phyloP scores from a whole-genome alignment of 179 eudicot genomes.

The Gypsophila paniculata region DNA sequence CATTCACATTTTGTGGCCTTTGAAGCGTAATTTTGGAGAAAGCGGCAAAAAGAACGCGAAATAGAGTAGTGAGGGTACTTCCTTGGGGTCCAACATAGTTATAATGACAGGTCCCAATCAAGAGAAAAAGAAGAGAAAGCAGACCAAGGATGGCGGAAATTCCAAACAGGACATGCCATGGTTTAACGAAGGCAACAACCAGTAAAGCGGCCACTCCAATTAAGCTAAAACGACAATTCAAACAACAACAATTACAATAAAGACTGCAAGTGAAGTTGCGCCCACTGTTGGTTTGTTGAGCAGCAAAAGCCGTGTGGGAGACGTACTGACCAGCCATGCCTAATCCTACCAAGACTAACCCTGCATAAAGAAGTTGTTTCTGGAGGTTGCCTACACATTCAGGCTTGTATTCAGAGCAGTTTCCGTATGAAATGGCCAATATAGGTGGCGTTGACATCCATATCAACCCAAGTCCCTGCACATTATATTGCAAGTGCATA shows the following conservation, averaged over 20 bases:
- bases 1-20: slow-evolving; percentile 22
- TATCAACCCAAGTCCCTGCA: slow-evolving; percentile 45
- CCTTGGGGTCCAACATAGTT: slow-evolving; percentile 28
- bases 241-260: slow-evolving; percentile 12
- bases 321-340: slow-evolving; percentile 35
- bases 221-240: slow-evolving; percentile 6
- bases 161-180: slow-evolving; percentile 44
- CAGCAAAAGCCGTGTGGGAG: slow-evolving; percentile 24
- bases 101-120: slow-evolving; percentile 24
- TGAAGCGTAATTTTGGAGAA: slow-evolving; percentile 25
- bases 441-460: slow-evolving; percentile 51
- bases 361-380: slow-evolving; percentile 34
- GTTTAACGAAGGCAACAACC: slow-evolving; percentile 38
- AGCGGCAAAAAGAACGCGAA: slow-evolving; percentile 43
- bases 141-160: slow-evolving; percentile 36
- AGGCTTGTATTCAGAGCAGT: slow-evolving; percentile 39
- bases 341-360: slow-evolving; percentile 31
- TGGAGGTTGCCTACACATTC: slow-evolving; percentile 43
- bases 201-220: slow-evolving; percentile 28
- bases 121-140: slow-evolving; percentile 28
- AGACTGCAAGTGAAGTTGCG: not conserved
- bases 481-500: no score
- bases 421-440: slow-evolving; percentile 24
- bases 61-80: slow-evolving; percentile 40
- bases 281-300: not conserved